Evolutionary conservation across 176 grass and related monocot species (phyloP), one percentile per base, ranked within the genome.

Genomic region (Avena eriantha): DNA sequence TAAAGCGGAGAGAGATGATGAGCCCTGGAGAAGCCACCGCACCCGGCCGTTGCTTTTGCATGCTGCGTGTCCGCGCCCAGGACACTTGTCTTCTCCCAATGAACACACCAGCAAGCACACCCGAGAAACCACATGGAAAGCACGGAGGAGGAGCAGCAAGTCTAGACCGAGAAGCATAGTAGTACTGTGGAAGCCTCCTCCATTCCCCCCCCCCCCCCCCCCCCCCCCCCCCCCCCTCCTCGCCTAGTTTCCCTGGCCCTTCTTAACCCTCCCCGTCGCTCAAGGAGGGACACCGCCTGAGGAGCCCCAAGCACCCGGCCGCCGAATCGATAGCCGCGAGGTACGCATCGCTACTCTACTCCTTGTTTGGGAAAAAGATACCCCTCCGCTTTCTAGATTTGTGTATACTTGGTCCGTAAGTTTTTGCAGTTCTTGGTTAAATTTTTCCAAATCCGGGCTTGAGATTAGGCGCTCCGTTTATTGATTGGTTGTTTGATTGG

Each of bases 11-110:
- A 50, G 39, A 85, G 56, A 4, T 64, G 83, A 69, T 80, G 87
- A 83, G 90, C 84, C 82, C 81, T 15, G 69, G 17, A 13, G 34
- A 71, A 79, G 85, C 78, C 87, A 92, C 77, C 51, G 80, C 81
- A 78, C 34, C 34, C 55, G 50, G 12, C 65, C 83, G 76, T 82
- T 92, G 85, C 64, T 58, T 23, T 69, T 89, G 31, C 74, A 48
- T 81, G 89, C 87, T 54, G 55, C 86, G 76, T 74, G 36, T 55
- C 63, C 50, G 24, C n/a, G 85, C 47, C 50, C 8, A 23, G 85
- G 92, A 94, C 92, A 92, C 90, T 82, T 90, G 90, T 92, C 88
- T 80, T 76, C 54, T 17, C 57, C 58, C 26, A 19, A 36, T 60
- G 73, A 29, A 43, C 33, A 31, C 85, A 80, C 84, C 73, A 22